Conservation (phyloP, 805 yeast genomes). For the Kockiozyma suomiensis region DNA sequence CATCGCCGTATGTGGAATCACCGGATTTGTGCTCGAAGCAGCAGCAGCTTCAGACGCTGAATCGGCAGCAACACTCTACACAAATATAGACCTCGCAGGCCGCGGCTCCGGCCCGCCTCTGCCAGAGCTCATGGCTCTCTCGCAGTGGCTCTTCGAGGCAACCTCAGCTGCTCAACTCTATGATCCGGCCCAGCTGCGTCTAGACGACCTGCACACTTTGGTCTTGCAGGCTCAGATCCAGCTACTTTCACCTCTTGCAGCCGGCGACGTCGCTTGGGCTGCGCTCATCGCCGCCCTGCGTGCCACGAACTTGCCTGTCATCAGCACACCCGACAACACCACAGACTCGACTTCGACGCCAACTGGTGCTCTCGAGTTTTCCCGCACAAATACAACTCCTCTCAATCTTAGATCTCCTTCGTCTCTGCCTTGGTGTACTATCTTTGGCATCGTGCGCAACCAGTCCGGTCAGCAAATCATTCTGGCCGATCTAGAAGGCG, state of each 20-base stretch:
- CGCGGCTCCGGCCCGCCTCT: conserved; percentile 71
- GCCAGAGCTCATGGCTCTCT: conserved; percentile 75
- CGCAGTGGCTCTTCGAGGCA: conserved; percentile 65
- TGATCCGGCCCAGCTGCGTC: conserved; percentile 48
- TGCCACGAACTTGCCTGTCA: conserved; percentile 42
- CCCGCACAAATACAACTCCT: conserved; percentile 2
- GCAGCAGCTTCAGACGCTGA: not conserved
- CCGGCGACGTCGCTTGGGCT: conserved; percentile 74
- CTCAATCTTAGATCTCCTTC: not conserved
- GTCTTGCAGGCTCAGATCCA: conserved; percentile 70
- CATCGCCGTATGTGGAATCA: conserved; percentile 31
- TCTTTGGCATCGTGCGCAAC: conserved; percentile 20
- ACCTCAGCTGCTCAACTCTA: conserved; percentile 60
- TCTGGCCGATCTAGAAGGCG: conserved; percentile 30
- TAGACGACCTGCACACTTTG: conserved; percentile 45
- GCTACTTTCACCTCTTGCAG: conserved; percentile 72
- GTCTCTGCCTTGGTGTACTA: conserved; percentile 29
- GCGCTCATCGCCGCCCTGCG: conserved; percentile 62
- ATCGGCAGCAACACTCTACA: conserved; percentile 1
- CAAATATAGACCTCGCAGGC: conserved; percentile 47
- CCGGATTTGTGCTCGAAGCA: conserved; percentile 12
- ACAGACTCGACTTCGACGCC: not conserved
- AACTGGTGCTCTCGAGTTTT: conserved; percentile 9
- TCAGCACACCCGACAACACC: not conserved
- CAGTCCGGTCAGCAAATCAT: conserved; percentile 6